Evolutionary conservation across 805 yeast genomes (phyloP), one percentile per base, ranked within the genome.

Genomic region (Candida nemodendra): DNA sequence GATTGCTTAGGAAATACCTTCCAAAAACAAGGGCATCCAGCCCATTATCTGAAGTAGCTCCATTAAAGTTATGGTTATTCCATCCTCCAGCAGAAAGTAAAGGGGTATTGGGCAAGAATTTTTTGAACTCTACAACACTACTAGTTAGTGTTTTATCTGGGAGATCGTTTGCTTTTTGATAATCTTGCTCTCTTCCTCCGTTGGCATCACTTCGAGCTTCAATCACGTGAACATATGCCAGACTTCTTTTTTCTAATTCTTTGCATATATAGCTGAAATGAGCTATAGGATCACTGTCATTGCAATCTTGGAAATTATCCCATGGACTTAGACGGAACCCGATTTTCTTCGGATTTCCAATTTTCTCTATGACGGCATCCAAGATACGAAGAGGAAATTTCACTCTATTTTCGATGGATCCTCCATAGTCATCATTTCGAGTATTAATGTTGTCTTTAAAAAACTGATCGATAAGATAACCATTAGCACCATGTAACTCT

Each of bases 371-470:
- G 11, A 70, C 57, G 5, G 70, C 71, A 39, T 69, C 73, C 16
- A 62, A 32, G 8, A 65, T 27, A 34, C 57, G 66, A 31, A 68
- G 43, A 2, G 54, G 49, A 29, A 67, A 59, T 38, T 63, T 54
- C 18, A 58, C 54, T 45, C 74, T 56, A 36, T 67, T 67, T 37
- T 66, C 72, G 34, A 68, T 62, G 57, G 33, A 64, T 4, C 79
- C 81, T 44, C 81, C 82, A 45, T 76, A 77, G 47, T 72, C 66
- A 54, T 76, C 82, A 4, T 69, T 67, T 61, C 72, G 54, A 14
- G 51, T 18, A 44, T 69, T 67, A 22, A 61, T 52, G 29, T 50
- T 40, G 16, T 62, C 61, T 17, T 62, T 59, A 27, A 66, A 38
- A 40, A 69, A 68, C 33, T 62, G 63, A 38, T 69, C 70, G 18